phyloP scores from a whole-genome alignment of 768 basidiomycete genomes.

The Naganishia onofrii region DNA sequence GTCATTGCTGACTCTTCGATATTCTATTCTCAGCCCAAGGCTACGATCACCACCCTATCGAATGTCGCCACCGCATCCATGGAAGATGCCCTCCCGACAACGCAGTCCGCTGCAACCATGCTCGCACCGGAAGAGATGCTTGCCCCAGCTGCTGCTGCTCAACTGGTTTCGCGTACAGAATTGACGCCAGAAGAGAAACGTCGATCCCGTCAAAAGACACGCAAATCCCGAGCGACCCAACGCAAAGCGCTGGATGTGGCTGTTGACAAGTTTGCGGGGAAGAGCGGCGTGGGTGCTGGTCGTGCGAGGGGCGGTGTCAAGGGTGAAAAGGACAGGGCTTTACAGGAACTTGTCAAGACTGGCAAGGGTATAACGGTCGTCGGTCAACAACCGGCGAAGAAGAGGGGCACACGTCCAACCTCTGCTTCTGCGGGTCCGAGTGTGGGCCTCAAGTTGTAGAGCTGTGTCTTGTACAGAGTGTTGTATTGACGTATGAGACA shows the following conservation, averaged over 20 bases:
- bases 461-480: background rate
- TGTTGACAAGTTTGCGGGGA: conserved; percentile 58
- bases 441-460: conserved; percentile 26
- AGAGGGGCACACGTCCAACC: conserved; percentile 21
- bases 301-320: conserved; percentile 73
- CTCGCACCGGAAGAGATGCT: conserved; percentile 93
- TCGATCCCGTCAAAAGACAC: conserved; percentile 56
- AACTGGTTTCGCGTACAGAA: conserved; percentile 69
- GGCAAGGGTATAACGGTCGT: conserved; percentile 54
- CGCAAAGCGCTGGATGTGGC: conserved; percentile 69
- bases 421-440: conserved; percentile 19
- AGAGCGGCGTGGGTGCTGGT: conserved; percentile 59
- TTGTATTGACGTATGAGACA: background rate
- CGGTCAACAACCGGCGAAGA: conserved; percentile 42
- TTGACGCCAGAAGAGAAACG: conserved; percentile 82
- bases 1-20: background rate
- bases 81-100: conserved; percentile 86
- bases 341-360: conserved; percentile 76
- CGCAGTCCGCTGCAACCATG: conserved; percentile 70
- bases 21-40: conserved; percentile 67
- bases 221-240: conserved; percentile 60
- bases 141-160: conserved; percentile 56
- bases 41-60: conserved; percentile 74
- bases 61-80: conserved; percentile 77
- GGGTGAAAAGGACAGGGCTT: conserved; percentile 79